Base-by-base conservation (phyloP, 208 protist species). In the Entamoeba invadens region DNA sequence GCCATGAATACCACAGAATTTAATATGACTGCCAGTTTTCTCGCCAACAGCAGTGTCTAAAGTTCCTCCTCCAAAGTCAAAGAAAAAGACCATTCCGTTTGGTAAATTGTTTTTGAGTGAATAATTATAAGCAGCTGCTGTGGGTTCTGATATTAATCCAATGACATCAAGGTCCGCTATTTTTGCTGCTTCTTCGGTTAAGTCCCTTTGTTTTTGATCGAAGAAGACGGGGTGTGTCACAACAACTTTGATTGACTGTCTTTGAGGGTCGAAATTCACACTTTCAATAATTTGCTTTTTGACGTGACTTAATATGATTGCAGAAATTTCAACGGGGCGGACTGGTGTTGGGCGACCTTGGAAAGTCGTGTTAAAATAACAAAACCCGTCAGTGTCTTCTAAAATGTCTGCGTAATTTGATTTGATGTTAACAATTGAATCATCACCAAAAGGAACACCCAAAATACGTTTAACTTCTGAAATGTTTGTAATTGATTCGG, bases 1-100 rank as follows among this genome's bases (percentile, higher is more conserved):
- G 57, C 92, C 92, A 92, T 25, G 0, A 3, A 44, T 25, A 92
- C 46, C 25, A n/a, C 57, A 31, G 77, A 93, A 98, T 95, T 99
- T 99, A 14, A 99, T 97, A 94, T 98, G 98, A 14, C 57, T 77
- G 57, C 96, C 96, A 94, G 99, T 98, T 68, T 68, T 68, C 94
- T 98, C 97, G 0, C 99, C 96, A 93, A 99, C 97, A 21, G 98
- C 99, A 93, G 99, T 97, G 97, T 99, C 98, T 96, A 99, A 99
- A 35, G 98, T 99, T 94, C 98, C 98, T 95, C 98, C 98, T 93
- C 98, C 98, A 44, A 99, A 96, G 96, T 99, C 98, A 95, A 99
- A 50, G 14, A 25, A 12, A 92, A 93, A 93, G 25, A 93, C 14
- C 18, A 31, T 68, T 68, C 50, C 50, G 25, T 68, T 68, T 31